Percentiles rank a stretch among this genome's conserved stretches.
phyloP scores from a whole-genome alignment of 2,329 filamentous ascomycete species.

The Beauveria scarabaeidicola region DNA sequence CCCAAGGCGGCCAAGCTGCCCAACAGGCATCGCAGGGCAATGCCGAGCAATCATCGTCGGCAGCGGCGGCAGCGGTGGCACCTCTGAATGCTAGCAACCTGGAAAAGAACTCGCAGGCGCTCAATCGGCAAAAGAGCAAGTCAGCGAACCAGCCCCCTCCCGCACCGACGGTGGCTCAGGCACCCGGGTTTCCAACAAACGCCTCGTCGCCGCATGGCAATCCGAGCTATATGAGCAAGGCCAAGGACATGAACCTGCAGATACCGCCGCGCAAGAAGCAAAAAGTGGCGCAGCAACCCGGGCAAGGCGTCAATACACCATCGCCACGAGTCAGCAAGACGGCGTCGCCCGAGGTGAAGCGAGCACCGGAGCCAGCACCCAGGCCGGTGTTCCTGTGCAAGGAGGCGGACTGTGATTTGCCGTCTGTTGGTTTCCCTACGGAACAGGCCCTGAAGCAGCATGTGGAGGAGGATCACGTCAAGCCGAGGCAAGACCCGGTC shows the following conservation, averaged over 20 bases:
- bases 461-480: constrained; percentile 50
- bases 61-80: constrained; percentile 12
- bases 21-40: constrained; percentile 22
- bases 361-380: constrained; percentile 25
- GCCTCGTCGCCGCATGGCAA: constrained; percentile 51
- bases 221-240: constrained; percentile 45
- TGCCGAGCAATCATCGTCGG: constrained; percentile 15
- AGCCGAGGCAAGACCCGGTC: constrained; percentile 45
- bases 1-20: constrained; percentile 20
- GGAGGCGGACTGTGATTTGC: constrained; percentile 46
- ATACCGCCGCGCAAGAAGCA: constrained; percentile 52
- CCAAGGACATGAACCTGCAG: constrained; percentile 46
- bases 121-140: constrained; percentile 38
- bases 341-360: constrained; percentile 36
- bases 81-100: constrained; percentile 40
- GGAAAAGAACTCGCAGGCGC: constrained; percentile 42
- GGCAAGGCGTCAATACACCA: constrained; percentile 31
- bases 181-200: constrained; percentile 45
- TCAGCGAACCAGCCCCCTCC: constrained; percentile 39
- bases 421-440: constrained; percentile 39
- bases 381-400: constrained; percentile 42
- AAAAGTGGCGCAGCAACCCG: constrained; percentile 36
- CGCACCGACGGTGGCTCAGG: constrained; percentile 48
- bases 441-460: constrained; percentile 48
- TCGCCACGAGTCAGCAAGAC: constrained; percentile 42